Evolutionary conservation across 2,329 filamentous ascomycete genomes (phyloP).

Genomic region (Fusarium dimerum): DNA sequence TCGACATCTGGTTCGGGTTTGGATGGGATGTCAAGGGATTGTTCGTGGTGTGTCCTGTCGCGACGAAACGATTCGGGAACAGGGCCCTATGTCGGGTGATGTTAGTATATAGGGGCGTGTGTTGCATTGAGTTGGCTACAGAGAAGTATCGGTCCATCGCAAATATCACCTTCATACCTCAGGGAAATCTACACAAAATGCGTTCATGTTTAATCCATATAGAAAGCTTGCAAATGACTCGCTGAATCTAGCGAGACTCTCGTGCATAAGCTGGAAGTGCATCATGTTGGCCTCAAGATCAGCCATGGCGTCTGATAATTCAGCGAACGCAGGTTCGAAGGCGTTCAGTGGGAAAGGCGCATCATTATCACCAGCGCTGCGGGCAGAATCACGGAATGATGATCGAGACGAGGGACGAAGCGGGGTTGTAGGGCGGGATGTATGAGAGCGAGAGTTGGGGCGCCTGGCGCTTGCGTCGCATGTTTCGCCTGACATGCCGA

Average conservation of each 20-base stretch:
- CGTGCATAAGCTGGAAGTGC: conserved; percentile 96
- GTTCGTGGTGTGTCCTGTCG: conserved; percentile 58
- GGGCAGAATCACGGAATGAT: conserved; percentile 78
- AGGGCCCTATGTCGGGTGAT: conserved; percentile 60
- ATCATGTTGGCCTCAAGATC: conserved; percentile 97
- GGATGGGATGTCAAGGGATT: conserved; percentile 31
- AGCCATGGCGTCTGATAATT: conserved; percentile 90
- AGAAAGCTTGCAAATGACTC: conserved; percentile 96
- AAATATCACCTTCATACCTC: conserved; percentile 59
- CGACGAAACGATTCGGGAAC: conserved; percentile 79
- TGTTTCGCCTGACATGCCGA: conserved; percentile 30
- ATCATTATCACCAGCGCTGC: conserved; percentile 51
- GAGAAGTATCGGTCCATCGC: not conserved
- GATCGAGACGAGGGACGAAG: conserved; percentile 87
- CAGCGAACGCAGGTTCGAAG: conserved; percentile 88
- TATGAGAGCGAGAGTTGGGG: conserved; percentile 62
- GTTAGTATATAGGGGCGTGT: not conserved
- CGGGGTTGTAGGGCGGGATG: conserved; percentile 85
- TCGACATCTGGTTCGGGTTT: conserved; percentile 57
- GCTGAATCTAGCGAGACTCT: conserved; percentile 88
- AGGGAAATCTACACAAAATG: conserved; percentile 96
- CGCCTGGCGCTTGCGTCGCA: conserved; percentile 36
- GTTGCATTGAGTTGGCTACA: not conserved
- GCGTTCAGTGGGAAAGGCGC: conserved; percentile 71
- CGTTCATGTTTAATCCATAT: conserved; percentile 98